Conservation (phyloP, 1,284 basidiomycete genomes). For the Agaricales sp. region DNA sequence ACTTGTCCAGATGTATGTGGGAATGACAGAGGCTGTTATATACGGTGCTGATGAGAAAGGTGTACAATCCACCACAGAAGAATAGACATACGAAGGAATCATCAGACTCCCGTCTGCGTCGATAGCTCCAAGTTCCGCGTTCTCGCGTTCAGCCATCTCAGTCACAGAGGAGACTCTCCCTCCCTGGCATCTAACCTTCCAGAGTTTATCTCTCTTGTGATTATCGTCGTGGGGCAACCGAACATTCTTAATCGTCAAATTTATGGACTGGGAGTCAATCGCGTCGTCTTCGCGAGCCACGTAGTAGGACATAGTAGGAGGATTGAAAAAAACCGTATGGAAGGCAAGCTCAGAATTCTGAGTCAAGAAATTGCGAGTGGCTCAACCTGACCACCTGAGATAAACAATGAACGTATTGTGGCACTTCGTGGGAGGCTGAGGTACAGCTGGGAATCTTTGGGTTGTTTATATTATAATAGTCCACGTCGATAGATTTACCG, state of each 20-base stretch:
- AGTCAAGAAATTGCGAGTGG: too few relatives aligned
- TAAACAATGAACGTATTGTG: too few relatives aligned
- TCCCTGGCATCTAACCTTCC: constrained; percentile 23
- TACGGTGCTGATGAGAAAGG: constrained; percentile 6
- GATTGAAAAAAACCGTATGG: too few relatives aligned
- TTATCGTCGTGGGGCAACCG: constrained; percentile 20
- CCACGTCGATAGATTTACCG: too few relatives aligned
- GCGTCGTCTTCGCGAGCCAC: too few relatives aligned
- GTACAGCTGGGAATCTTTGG: too few relatives aligned
- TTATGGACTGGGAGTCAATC: background rate
- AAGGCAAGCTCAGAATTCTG: too few relatives aligned
- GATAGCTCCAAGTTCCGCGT: constrained; percentile 13
- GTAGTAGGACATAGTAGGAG: too few relatives aligned
- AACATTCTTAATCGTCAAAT: constrained; percentile 21
- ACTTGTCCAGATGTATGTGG: constrained; percentile 60
- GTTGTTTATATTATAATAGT: too few relatives aligned
- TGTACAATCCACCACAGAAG: background rate
- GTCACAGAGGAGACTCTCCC: constrained; percentile 20
- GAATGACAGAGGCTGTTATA: constrained; percentile 49
- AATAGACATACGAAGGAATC: constrained; percentile 36
- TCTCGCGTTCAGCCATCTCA: constrained; percentile 4
- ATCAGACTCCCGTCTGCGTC: constrained; percentile 38
- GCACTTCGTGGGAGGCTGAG: too few relatives aligned
- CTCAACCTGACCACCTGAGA: too few relatives aligned
- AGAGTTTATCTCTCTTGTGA: constrained; percentile 17